Percentiles rank a stretch among this genome's conserved stretches.
phyloP scores from a whole-genome alignment of 148 eudicot species.

The Pharnaceum exiguum region DNA sequence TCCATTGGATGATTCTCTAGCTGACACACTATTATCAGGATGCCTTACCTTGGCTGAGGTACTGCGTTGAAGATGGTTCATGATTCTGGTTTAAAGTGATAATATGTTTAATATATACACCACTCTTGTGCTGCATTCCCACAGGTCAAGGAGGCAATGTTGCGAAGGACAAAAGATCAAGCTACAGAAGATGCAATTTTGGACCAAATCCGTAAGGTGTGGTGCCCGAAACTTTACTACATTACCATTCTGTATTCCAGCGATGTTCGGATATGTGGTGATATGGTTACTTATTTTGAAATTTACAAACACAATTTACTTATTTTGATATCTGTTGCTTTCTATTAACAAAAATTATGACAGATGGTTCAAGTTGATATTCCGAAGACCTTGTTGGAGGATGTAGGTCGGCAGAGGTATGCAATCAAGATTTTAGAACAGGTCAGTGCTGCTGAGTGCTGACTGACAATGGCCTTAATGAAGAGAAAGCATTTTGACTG shows the following conservation, averaged over 20 bases:
- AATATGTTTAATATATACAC: neutral
- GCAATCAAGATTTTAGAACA: conserved; percentile 86
- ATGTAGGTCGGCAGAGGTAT: conserved; percentile 90
- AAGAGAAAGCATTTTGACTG: neutral
- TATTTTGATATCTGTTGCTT: neutral
- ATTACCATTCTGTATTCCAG: neutral
- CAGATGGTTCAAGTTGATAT: conserved; percentile 91
- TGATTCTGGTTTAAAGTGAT: neutral
- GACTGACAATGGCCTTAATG: neutral
- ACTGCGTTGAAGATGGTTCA: conserved; percentile 18
- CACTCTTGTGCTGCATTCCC: conserved; percentile 6
- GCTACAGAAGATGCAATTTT: conserved; percentile 95
- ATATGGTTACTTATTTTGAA: neutral
- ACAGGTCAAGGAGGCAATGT: conserved; percentile 67
- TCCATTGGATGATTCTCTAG: conserved; percentile 66
- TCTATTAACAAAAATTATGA: neutral
- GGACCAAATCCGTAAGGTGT: conserved; percentile 83
- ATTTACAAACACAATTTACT: neutral
- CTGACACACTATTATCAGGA: conserved; percentile 77
- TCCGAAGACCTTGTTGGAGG: conserved; percentile 88
- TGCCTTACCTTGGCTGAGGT: conserved; percentile 77
- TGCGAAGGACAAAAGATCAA: conserved; percentile 79
- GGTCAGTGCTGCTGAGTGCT: conserved; percentile 57
- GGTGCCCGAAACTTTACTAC: neutral
- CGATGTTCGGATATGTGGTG: neutral